These are phyloP conservation scores for Pythium aristosporum DNA, from an alignment of 352 stramenopile genomes.

Conservation along the genomic window DNA sequence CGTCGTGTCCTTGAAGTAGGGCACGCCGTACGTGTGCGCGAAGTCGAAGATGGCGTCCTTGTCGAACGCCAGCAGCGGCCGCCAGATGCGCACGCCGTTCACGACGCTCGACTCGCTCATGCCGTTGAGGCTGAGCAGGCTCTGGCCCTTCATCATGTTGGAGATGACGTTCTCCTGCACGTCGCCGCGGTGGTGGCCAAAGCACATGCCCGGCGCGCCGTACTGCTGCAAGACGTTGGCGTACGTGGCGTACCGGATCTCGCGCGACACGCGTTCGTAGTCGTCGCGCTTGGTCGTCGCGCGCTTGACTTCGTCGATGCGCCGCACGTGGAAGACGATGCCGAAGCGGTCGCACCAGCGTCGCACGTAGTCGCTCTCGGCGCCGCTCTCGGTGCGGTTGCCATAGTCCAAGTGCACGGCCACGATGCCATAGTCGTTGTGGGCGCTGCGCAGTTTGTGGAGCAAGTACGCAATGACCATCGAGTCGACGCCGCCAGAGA, in stretches of 20 bases:
- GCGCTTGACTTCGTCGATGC: constrained; percentile 92
- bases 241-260: constrained; percentile 95
- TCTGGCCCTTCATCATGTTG: constrained; percentile 96
- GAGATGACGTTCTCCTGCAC: constrained; percentile 98
- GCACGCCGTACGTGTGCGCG: constrained; percentile 93
- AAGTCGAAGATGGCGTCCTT: constrained; percentile 96
- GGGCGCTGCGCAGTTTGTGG: constrained; percentile 67
- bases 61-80: constrained; percentile 92
- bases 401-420: constrained; percentile 97
- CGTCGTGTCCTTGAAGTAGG: constrained; percentile 98
- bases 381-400: constrained; percentile 91
- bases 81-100: constrained; percentile 86
- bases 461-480: constrained; percentile 97
- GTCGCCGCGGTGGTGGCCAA: constrained; percentile 96
- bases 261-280: constrained; percentile 93
- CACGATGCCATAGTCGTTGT: constrained; percentile 69
- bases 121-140: constrained; percentile 92
- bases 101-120: constrained; percentile 87
- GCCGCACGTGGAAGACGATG: constrained; percentile 82
- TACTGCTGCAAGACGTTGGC: constrained; percentile 74
- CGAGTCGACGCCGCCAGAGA: constrained; percentile 96
- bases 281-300: constrained; percentile 92
- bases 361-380: constrained; percentile 92
- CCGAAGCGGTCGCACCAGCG: constrained; percentile 83
- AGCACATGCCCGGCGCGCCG: constrained; percentile 89